Evolutionary conservation across 2,329 filamentous ascomycete species (phyloP).

Genomic region (Penicillium palitans): DNA sequence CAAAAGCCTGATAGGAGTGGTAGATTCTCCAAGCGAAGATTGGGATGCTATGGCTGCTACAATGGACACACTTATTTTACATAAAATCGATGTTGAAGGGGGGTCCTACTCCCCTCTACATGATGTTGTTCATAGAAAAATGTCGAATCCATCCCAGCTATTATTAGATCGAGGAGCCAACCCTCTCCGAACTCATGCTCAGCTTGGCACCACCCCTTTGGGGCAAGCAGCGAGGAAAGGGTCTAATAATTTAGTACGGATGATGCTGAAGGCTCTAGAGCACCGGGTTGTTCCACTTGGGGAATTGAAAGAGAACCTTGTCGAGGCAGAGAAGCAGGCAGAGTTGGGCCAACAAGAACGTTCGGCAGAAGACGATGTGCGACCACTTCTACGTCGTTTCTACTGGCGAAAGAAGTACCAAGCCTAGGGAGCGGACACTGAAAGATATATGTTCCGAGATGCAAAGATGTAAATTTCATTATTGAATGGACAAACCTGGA

Average conservation of each 20-base stretch:
- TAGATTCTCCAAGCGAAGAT: background rate
- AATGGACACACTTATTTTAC: background rate
- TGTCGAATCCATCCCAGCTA: background rate
- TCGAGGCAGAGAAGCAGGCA: background rate
- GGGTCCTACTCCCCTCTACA: background rate
- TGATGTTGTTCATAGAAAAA: background rate
- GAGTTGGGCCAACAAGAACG: background rate
- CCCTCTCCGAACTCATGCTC: background rate
- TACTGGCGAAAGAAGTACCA: background rate
- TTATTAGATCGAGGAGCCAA: background rate
- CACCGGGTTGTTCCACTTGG: background rate
- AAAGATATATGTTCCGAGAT: background rate
- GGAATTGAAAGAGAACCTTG: background rate
- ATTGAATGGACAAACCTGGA: no score
- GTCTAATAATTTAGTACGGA: background rate
- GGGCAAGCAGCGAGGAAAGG: background rate
- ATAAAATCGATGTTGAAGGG: background rate
- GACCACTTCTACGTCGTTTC: background rate
- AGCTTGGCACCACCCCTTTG: background rate
- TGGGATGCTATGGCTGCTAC: background rate
- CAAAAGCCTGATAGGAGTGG: background rate
- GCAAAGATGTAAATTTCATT: no score
- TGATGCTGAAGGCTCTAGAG: background rate
- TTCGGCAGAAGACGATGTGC: background rate
- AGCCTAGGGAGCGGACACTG: background rate